These are phyloP conservation scores for Cystobasidium pallidum DNA, from an alignment of 1,284 basidiomycete species.

Conservation along the genomic window DNA sequence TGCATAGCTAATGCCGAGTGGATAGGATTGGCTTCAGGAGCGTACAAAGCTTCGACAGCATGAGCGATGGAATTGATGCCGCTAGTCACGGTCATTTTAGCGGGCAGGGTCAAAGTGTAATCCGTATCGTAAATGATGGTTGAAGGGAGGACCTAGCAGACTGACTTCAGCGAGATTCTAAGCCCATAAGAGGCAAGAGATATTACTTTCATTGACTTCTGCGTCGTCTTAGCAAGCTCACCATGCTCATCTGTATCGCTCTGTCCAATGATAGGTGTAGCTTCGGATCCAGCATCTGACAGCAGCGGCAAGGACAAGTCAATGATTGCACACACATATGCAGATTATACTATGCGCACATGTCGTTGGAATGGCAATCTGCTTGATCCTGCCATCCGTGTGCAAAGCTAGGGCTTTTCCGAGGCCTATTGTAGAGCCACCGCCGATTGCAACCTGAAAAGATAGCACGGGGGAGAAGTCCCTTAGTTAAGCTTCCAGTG, in stretches of 20 bases:
- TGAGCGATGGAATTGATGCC: slow-evolving; percentile 62
- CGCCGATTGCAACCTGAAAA: slow-evolving; percentile 55
- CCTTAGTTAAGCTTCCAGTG: neutral
- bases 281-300: slow-evolving; percentile 61
- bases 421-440: slow-evolving; percentile 60
- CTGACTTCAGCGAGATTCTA: too few relatives aligned
- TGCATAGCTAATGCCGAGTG: slow-evolving; percentile 59
- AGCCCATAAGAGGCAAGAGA: too few relatives aligned
- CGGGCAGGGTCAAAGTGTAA: slow-evolving; percentile 60
- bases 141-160: too few relatives aligned
- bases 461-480: too few relatives aligned
- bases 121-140: slow-evolving; percentile 61
- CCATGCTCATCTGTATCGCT: slow-evolving; percentile 54
- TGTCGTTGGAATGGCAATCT: slow-evolving; percentile 62
- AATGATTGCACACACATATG: too few relatives aligned
- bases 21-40: slow-evolving; percentile 59
- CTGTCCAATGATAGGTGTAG: slow-evolving; percentile 61
- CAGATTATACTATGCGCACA: too few relatives aligned
- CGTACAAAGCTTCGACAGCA: slow-evolving; percentile 60
- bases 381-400: slow-evolving; percentile 56
- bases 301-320: too few relatives aligned
- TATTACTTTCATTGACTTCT: slow-evolving; percentile 55
- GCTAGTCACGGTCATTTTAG: slow-evolving; percentile 59
- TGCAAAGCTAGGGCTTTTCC: slow-evolving; percentile 60
- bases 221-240: slow-evolving; percentile 60